These are phyloP conservation scores for Xylariales sp. DNA, from an alignment of 2,329 filamentous ascomycete species.

Conservation along the genomic window DNA sequence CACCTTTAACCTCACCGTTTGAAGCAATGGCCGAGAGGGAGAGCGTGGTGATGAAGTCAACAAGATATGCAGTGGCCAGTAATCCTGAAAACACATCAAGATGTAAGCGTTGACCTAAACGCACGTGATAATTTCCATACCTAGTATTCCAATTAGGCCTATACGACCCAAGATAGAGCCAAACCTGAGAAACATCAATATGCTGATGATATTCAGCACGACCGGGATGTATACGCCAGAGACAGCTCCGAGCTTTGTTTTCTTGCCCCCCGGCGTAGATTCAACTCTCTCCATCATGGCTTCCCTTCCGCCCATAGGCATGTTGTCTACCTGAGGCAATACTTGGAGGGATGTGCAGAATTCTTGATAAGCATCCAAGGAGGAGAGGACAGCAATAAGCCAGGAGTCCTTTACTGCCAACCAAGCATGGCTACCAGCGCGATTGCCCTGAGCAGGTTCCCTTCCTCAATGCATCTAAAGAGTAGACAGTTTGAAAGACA, in stretches of 20 bases:
- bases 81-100: constrained; percentile 46
- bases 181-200: constrained; percentile 89
- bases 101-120: constrained; percentile 6
- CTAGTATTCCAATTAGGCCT: constrained; percentile 74
- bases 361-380: no score
- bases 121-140: constrained; percentile 38
- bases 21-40: constrained; percentile 86
- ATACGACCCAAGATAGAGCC: constrained; percentile 79
- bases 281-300: constrained; percentile 24
- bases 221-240: constrained; percentile 83
- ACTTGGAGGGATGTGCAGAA: background rate
- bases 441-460: no score
- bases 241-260: constrained; percentile 68
- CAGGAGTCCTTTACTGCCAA: no score
- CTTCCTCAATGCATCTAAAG: no score
- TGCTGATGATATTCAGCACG: constrained; percentile 84
- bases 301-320: constrained; percentile 17
- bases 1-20: constrained; percentile 83
- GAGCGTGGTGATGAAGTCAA: constrained; percentile 80
- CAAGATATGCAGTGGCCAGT: constrained; percentile 69
- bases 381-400: no score
- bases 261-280: constrained; percentile 24
- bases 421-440: no score
- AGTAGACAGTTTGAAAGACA: no score
- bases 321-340: constrained; percentile 3